Evolutionary conservation across 345 rosid species (phyloP).

Genomic region (Pistacia atlantica): DNA sequence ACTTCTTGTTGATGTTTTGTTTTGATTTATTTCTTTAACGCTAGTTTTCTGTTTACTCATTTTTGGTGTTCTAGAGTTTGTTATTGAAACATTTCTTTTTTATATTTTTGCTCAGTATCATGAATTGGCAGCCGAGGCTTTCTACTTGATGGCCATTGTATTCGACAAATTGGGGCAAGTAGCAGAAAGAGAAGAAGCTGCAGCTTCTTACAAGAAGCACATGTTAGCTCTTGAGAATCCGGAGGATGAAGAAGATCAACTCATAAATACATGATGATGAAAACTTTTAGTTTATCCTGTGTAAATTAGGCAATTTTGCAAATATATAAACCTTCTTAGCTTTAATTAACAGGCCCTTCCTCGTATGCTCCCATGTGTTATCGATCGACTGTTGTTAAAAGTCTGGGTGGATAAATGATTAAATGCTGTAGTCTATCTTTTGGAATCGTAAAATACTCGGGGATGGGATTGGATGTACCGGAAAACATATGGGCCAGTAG

Average conservation of each 20-base stretch:
- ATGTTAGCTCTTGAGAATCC: constrained; percentile 69
- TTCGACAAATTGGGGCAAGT: constrained; percentile 61
- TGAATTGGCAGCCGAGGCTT: constrained; percentile 84
- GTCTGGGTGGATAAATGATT: too few relatives aligned
- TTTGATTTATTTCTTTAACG: background rate
- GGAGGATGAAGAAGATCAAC: constrained; percentile 43
- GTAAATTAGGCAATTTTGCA: background rate
- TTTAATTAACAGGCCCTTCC: too few relatives aligned
- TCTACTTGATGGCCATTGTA: constrained; percentile 69
- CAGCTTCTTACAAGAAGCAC: constrained; percentile 72
- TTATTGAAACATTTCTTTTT: background rate
- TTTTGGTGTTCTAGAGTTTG: background rate
- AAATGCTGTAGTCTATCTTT: too few relatives aligned
- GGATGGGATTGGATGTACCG: too few relatives aligned
- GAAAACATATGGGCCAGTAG: too few relatives aligned
- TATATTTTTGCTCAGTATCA: constrained; percentile 60
- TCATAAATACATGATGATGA: constrained; percentile 10
- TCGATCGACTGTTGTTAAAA: background rate
- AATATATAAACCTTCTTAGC: background rate
- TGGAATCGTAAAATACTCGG: too few relatives aligned
- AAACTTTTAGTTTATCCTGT: background rate
- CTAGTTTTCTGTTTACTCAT: background rate
- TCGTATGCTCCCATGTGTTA: background rate
- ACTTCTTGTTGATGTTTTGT: background rate
- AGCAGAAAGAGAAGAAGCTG: constrained; percentile 80